Conservation (phyloP, 2,329 filamentous ascomycete genomes). For the Dothistroma septosporum region DNA sequence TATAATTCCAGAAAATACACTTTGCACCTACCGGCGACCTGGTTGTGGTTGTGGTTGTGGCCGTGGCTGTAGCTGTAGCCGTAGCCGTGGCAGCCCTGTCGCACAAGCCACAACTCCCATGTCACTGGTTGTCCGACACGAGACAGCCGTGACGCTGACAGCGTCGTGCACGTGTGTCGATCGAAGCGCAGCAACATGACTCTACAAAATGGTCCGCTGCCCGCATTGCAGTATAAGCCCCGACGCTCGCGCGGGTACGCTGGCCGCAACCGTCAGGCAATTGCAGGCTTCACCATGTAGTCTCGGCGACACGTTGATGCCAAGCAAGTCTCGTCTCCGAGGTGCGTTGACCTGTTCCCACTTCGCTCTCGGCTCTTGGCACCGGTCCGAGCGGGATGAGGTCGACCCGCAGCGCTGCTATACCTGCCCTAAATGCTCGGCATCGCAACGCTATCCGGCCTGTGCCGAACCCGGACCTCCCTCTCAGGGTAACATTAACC, state of each 20-base stretch:
- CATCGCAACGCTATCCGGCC: background rate
- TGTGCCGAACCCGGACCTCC: background rate
- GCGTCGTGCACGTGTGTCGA: background rate
- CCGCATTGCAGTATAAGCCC: background rate
- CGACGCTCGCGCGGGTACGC: background rate
- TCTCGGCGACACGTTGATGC: background rate
- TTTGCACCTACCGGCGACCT: background rate
- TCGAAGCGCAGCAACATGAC: background rate
- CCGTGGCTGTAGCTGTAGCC: background rate
- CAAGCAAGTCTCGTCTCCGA: no score
- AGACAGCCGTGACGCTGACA: no score
- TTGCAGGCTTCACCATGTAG: background rate
- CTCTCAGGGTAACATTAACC: background rate
- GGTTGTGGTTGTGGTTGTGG: background rate
- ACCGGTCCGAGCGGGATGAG: background rate
- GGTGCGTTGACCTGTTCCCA: no score
- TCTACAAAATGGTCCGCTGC: background rate
- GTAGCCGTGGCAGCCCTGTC: no score
- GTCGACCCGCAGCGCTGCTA: background rate
- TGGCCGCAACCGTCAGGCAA: background rate
- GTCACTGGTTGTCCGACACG: background rate
- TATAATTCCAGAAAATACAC: background rate
- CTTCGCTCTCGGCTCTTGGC: background rate
- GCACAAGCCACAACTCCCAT: background rate
- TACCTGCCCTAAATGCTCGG: background rate